These are phyloP conservation scores for Rosa chinensis DNA, from an alignment of 306 rosid genomes.

Conservation along the genomic window DNA sequence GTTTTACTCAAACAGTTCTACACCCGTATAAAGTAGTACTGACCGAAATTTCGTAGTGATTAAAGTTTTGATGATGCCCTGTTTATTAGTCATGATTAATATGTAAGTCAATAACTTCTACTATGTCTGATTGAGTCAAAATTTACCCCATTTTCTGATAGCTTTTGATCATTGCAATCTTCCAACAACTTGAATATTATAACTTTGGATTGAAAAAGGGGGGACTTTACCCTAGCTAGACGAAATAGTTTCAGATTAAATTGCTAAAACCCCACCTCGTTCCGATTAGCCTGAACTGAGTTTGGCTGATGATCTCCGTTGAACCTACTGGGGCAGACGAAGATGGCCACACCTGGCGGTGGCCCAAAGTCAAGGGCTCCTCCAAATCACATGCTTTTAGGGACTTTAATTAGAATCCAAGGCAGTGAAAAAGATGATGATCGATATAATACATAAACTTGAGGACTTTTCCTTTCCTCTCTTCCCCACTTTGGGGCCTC, in stretches of 20 bases:
- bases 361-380: constrained; percentile 22
- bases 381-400: constrained; percentile 31
- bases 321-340: neutral
- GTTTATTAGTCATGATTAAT: neutral
- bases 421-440: constrained; percentile 30
- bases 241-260: constrained; percentile 1
- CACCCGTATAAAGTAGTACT: neutral
- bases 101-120: constrained; percentile 1
- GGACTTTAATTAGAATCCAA: constrained; percentile 48
- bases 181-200: constrained; percentile 36
- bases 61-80: constrained; percentile 5
- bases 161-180: constrained; percentile 40
- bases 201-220: constrained; percentile 38
- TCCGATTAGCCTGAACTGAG: neutral
- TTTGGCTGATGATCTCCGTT: neutral
- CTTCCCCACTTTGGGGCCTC: constrained; percentile 29
- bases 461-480: neutral
- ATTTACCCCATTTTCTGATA: constrained; percentile 29
- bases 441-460: constrained; percentile 5
- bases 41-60: neutral
- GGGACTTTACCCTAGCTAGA: constrained; percentile 18
- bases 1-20: neutral
- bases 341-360: constrained; percentile 17
- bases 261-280: neutral
- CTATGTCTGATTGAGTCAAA: constrained; percentile 19